Evolutionary conservation across 2,329 filamentous ascomycete species (phyloP), one percentile per base, ranked within the genome.

Genomic region (Paracoccidioides lutzii): DNA sequence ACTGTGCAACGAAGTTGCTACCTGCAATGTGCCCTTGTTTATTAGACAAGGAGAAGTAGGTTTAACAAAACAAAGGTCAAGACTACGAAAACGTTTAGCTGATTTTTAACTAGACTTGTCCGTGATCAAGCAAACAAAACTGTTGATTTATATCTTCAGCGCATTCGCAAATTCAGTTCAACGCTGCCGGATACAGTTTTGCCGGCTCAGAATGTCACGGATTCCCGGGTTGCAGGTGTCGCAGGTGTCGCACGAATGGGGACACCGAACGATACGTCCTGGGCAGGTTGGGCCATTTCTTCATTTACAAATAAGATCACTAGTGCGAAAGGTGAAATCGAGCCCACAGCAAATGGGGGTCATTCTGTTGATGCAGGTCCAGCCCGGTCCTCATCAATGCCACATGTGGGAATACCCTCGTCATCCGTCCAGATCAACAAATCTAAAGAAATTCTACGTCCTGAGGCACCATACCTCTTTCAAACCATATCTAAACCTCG

Each of bases 231-330:
- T 10, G 69, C 73, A 43, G 66, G 71, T 22, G 78, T 67, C 12
- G 69, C 73, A 43, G 66, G 71, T 22, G 78, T 80, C 0, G 85
- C 88, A 1, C 81, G 88, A 38, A 93, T 95, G 78, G 84, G 85
- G 59, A 93, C 87, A 1, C 86, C 89, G 58, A 81, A 78, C 42
- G 79, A 84, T 54, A 76, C 79, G 28, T 83, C 83, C 2, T 97
- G 93, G 93, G 83, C 93, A 1, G 93, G 93, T 10, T 98, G 93
- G 93, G 93, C 93, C 1, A 96, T 98, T 55, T 97, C 93, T 0
- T 96, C 90, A 1, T 98, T 98, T 67, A 97, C 93, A 1, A 97
- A 97, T 71, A 96, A 95, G 65, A 70, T 97, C 10, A 84, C 88
- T 1, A 74, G 87, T 0, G 90, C 89, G 0, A 86, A 86, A 7